Evolutionary conservation across 2,329 filamentous ascomycete species (phyloP), one percentile per base, ranked within the genome.

Genomic region (Sarocladiaceae sp.): DNA sequence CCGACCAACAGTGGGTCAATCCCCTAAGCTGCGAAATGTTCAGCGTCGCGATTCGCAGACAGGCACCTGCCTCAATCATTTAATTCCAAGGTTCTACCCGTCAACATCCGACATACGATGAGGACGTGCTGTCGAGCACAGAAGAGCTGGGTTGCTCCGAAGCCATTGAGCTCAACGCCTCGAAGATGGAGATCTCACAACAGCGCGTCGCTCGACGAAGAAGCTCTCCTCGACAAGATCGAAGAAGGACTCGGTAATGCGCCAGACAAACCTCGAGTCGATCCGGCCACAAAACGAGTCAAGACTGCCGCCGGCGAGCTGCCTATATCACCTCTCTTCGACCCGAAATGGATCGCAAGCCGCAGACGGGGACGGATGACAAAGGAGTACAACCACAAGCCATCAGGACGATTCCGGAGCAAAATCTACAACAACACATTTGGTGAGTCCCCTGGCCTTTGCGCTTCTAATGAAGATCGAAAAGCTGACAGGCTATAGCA

Each of bases 371-470:
- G 70, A 35, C 70, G 71, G 13, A 76, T 69, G 55, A 73, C 66
- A 39, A 74, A 73, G 53, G 59, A 64, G 1, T 68, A 53, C 31
- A 62, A 40, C 64, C 66, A 53, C 52, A 65, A 56, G 26, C 60
- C 62, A 0, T 58, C 53, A 2, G 72, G 67, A 12, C 67, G 74
- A 2, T 80, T 89, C 54, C 80, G 85, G 60, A 73, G 71, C 53
- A 77, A 80, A 54, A 68, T 90, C 2, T 71, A 70, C 26, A 73
- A 74, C 33, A 91, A 88, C 57, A 74, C 84, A 2, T 90, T 80
- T 58, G 87, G 84, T 87, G 70, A 26, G 70, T 39, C 17, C 3
- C 20, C 6, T n/a, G n/a, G 4, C 5, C 8, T 22, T 12, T 23
- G 26, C 23, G 10, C 37, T 4, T 3, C 22, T 15, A 23, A 12